A percentile compares a stretch with the other conserved stretches of the same genome.
Conservation (phyloP, 805 yeast species). For the Metschnikowia santaceciliae region DNA sequence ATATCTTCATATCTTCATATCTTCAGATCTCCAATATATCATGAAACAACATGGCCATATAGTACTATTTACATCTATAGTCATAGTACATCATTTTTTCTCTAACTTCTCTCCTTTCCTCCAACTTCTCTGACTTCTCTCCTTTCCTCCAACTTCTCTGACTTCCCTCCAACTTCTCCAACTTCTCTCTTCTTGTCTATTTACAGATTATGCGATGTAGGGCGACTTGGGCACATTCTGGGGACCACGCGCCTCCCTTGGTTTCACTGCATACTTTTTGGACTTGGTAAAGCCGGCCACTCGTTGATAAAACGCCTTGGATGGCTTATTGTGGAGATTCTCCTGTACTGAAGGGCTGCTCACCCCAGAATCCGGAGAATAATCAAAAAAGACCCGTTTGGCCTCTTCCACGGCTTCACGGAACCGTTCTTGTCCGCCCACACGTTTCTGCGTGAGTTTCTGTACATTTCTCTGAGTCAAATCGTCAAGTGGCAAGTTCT, state of each 20-base stretch:
- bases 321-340: constrained; percentile 33
- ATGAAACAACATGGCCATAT: no score
- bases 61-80: no score
- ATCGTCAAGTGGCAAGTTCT: constrained; percentile 47
- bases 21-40: no score
- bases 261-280: constrained; percentile 31
- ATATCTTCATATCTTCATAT: no score
- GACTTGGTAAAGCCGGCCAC: constrained; percentile 24
- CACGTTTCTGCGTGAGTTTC: constrained; percentile 44
- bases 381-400: constrained; percentile 34
- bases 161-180: no score
- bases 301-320: constrained; percentile 20
- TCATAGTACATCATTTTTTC: not conserved
- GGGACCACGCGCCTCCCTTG: constrained; percentile 22
- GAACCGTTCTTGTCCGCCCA: constrained; percentile 53
- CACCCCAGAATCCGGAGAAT: constrained; percentile 28
- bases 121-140: not conserved
- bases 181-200: not conserved
- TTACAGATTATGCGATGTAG: constrained; percentile 16
- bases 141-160: not conserved
- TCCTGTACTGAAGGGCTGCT: constrained; percentile 21
- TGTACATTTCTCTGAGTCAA: constrained; percentile 54
- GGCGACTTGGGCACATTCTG: constrained; percentile 30
- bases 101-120: not conserved
- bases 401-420: constrained; percentile 56